A percentile compares a stretch with the other conserved stretches of the same genome.
These are phyloP conservation scores for Quercus phellos DNA, from an alignment of 331 rosid genomes.

Conservation along the genomic window DNA sequence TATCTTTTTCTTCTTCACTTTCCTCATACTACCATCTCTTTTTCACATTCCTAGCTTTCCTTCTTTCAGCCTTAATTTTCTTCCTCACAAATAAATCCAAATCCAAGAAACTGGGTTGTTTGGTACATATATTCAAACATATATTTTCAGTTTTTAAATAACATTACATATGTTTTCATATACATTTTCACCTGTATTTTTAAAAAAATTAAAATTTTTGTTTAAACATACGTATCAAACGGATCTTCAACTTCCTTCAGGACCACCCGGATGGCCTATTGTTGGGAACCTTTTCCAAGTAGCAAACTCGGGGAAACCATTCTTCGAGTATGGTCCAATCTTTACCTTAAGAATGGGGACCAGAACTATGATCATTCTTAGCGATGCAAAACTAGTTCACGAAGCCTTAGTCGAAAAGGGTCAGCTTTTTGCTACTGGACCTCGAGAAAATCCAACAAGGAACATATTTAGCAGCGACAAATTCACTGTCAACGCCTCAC, in stretches of 20 bases:
- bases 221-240: no score
- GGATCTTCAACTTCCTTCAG: conserved; percentile 50
- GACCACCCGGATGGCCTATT: conserved; percentile 91
- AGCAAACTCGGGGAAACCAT: conserved; percentile 60
- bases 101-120: conserved; percentile 9
- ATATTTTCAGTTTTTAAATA: no score
- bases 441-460: conserved; percentile 74
- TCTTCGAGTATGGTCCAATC: conserved; percentile 64
- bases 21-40: conserved; percentile 34
- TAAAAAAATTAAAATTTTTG: no score
- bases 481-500: conserved; percentile 69
- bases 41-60: conserved; percentile 44
- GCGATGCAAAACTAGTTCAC: conserved; percentile 54
- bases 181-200: background rate
- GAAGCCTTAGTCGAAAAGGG: conserved; percentile 75
- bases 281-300: conserved; percentile 87
- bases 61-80: conserved; percentile 44
- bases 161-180: no score
- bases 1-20: conserved; percentile 16
- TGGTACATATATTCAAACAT: no score
- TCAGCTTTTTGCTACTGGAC: conserved; percentile 47
- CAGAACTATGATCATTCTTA: conserved; percentile 56
- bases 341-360: conserved; percentile 79
- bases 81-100: conserved; percentile 37
- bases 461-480: conserved; percentile 73